These are phyloP conservation scores for Bruguiera gymnorhiza DNA, from an alignment of 345 rosid genomes.

Conservation along the genomic window DNA sequence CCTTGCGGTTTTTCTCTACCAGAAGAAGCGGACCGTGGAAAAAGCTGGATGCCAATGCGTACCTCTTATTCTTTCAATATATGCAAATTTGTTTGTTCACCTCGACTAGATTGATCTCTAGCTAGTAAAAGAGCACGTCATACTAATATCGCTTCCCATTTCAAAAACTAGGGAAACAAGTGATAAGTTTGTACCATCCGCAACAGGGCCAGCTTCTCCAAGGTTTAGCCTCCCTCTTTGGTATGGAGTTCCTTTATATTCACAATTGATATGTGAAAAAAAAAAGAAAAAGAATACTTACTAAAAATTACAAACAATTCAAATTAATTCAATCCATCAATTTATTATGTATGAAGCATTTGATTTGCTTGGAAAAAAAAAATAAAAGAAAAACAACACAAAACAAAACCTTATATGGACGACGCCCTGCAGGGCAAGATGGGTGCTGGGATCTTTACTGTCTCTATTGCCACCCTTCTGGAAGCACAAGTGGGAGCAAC, in stretches of 20 bases:
- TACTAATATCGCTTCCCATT: neutral
- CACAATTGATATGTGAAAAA: neutral
- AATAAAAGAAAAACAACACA: too few species aligned
- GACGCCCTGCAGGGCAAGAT: slow-evolving; percentile 67
- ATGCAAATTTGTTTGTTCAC: neutral
- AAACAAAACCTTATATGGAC: neutral
- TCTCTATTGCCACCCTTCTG: slow-evolving; percentile 48
- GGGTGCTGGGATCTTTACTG: slow-evolving; percentile 51
- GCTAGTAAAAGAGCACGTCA: too few species aligned
- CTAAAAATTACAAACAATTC: neutral
- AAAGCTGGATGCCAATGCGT: slow-evolving; percentile 10
- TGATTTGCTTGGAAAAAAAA: too few species aligned
- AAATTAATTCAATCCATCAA: neutral
- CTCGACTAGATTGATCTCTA: too few species aligned
- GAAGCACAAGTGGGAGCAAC: slow-evolving; percentile 42
- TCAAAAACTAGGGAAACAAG: slow-evolving; percentile 1
- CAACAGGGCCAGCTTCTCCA: slow-evolving; percentile 28
- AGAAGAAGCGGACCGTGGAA: slow-evolving; percentile 2
- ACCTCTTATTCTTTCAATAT: neutral
- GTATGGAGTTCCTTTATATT: slow-evolving; percentile 17
- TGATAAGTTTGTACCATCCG: slow-evolving; percentile 7
- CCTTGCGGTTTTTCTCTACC: slow-evolving; percentile 15
- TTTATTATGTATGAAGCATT: too few species aligned
- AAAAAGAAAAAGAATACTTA: neutral
- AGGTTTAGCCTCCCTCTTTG: slow-evolving; percentile 32